Evolutionary conservation across 202 grass and related monocot genomes (phyloP).

Genomic region (Carex arenaria): DNA sequence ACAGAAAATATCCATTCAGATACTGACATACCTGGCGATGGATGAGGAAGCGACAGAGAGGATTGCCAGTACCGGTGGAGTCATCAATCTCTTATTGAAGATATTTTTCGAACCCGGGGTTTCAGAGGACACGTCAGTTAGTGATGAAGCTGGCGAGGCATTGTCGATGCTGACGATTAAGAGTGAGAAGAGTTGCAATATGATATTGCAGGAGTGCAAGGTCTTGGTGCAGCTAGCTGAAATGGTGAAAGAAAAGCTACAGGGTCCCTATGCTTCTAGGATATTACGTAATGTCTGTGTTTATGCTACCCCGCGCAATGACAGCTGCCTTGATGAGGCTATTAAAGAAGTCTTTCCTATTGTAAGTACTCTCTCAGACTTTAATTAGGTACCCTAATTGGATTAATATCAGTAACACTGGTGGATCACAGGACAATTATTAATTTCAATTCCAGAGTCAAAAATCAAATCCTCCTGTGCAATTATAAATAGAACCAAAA

Average conservation of each 20-base stretch:
- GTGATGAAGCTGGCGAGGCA: slow-evolving; percentile 39
- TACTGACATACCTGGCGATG: slow-evolving; percentile 44
- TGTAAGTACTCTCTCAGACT: slow-evolving; percentile 21
- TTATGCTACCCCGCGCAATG: slow-evolving; percentile 24
- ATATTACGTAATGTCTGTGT: slow-evolving; percentile 53
- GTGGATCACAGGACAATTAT: neutral
- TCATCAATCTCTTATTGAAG: slow-evolving; percentile 33
- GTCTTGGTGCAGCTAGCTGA: slow-evolving; percentile 27
- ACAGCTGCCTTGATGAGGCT: slow-evolving; percentile 21
- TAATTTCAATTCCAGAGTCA: neutral
- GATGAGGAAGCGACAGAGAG: slow-evolving; percentile 35
- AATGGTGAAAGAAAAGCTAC: slow-evolving; percentile 15
- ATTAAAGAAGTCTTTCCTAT: slow-evolving; percentile 35
- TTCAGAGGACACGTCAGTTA: neutral
- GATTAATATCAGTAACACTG: neutral
- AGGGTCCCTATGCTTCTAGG: slow-evolving; percentile 29
- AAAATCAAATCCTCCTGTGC: neutral
- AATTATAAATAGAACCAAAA: neutral
- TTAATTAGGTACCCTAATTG: neutral
- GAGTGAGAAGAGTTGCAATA: slow-evolving; percentile 30
- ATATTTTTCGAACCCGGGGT: slow-evolving; percentile 29
- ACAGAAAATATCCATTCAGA: slow-evolving; percentile 48
- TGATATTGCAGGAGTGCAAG: slow-evolving; percentile 37
- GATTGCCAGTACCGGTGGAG: slow-evolving; percentile 32
- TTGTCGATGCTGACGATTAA: slow-evolving; percentile 50